These are phyloP conservation scores for Pythium grandisporangium DNA, from an alignment of 352 stramenopile genomes.

Conservation along the genomic window DNA sequence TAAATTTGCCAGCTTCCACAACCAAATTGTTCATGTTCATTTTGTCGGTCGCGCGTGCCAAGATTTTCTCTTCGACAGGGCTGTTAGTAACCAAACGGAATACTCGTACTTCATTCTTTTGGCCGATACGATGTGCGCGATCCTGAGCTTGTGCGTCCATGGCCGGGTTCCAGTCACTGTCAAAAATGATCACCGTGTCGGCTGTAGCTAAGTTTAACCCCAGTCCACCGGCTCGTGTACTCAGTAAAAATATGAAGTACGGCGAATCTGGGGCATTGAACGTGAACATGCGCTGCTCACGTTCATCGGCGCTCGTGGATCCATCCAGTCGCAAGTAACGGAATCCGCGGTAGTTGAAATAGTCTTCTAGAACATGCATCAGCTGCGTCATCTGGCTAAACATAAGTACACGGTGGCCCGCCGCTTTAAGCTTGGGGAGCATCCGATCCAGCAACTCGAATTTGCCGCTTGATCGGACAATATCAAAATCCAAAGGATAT, in stretches of 20 bases:
- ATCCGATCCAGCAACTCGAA: conserved; percentile 96
- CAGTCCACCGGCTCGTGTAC: conserved; percentile 94
- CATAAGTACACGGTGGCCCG: conserved; percentile 87
- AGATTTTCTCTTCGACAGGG: conserved; percentile 84
- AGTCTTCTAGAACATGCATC: conserved; percentile 88
- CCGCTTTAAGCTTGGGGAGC: conserved; percentile 90
- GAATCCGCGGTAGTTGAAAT: conserved; percentile 87
- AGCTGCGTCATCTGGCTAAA: conserved; percentile 89
- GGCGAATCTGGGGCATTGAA: conserved; percentile 92
- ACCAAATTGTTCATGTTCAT: conserved; percentile 91
- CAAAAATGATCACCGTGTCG: conserved; percentile 99
- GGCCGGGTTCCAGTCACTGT: conserved; percentile 99
- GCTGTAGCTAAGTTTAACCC: conserved; percentile 97
- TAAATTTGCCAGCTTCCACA: conserved; percentile 84
- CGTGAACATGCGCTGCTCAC: conserved; percentile 96
- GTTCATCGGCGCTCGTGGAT: conserved; percentile 92
- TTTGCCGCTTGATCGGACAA: conserved; percentile 86
- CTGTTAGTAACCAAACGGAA: conserved; percentile 83
- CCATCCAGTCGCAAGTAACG: conserved; percentile 96
- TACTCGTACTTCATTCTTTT: conserved; percentile 87
- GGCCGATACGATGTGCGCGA: conserved; percentile 87
- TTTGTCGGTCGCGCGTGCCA: conserved; percentile 82
- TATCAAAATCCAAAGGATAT: conserved; percentile 82
- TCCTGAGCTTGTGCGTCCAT: conserved; percentile 91
- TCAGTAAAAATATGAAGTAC: conserved; percentile 96